Base-by-base conservation (phyloP, 768 basidiomycete species). In the Panaeolus papilionaceus region DNA sequence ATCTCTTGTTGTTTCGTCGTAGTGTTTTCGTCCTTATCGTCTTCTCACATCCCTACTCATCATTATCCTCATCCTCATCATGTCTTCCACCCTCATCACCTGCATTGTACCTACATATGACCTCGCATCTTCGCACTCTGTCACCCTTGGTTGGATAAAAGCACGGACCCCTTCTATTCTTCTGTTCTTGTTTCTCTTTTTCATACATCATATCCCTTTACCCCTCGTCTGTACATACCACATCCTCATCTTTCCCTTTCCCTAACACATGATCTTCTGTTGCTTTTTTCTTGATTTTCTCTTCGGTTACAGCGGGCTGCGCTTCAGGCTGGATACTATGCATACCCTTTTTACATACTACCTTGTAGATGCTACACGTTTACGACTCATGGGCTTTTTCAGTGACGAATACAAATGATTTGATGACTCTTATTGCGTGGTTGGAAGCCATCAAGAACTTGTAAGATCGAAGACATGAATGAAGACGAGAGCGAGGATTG, bases 311-410 rank as follows among this genome's bases (percentile, higher is more conserved):
- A 16, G 54, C 47, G 33, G 54, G 54, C 28, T 28, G 33, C 54
- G 33, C 54, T 58, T 58, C 54, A 58, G 54, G 54, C 54, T 58
- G 54, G 54, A 58, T 58, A 58, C 54, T 58, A 58, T 58, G 54
- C 54, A 33, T n/a, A 58, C n/a, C 26, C 18, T 47, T 58, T 14
- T 58, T 58, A 58, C 54, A 33, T 37, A 58, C 54, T 33, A 58
- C 33, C 54, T 49, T 58, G 54, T 58, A 58, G 54, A 33, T 58
- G 10, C 26, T 16, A 33, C 26, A 33, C 28, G 4, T 37, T 58
- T 58, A 58, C 54, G 28, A 58, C 54, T 16, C 54, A 14, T 28
- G 26, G 14, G 54, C 54, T 37, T 58, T 58, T 58, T 28, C 2
- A 20, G 54, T 58, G 54, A 58, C 28, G 54, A 58, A 58, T 58